phyloP scores from a whole-genome alignment of 1,284 basidiomycete genomes.

The Bothia castanella region DNA sequence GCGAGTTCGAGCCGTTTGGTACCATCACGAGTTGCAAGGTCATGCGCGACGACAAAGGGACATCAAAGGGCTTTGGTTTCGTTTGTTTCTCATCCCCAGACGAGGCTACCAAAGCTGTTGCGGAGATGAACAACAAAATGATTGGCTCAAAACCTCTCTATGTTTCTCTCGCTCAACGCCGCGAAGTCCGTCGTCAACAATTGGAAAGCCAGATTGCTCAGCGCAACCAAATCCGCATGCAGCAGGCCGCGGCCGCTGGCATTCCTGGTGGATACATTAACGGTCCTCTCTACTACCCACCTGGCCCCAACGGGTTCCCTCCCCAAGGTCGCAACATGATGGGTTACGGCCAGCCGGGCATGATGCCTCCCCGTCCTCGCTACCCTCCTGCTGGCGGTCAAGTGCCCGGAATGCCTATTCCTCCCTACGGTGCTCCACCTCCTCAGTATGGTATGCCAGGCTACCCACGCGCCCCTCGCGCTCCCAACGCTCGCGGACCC shows the following conservation, averaged over 20 bases:
- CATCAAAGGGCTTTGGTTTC: constrained; percentile 96
- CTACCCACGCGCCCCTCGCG: constrained; percentile 54
- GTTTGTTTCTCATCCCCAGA: constrained; percentile 99
- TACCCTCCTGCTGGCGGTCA: constrained; percentile 70
- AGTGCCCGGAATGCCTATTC: constrained; percentile 71
- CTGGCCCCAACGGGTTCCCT: constrained; percentile 76
- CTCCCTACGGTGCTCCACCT: constrained; percentile 66
- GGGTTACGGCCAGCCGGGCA: constrained; percentile 77
- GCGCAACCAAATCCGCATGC: constrained; percentile 92
- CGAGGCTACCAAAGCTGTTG: constrained; percentile 98
- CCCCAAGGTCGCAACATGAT: constrained; percentile 80
- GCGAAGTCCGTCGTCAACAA: constrained; percentile 97
- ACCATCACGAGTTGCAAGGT: constrained; percentile 98
- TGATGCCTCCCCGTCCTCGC: constrained; percentile 84
- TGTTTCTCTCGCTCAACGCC: constrained; percentile 97
- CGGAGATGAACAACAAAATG: constrained; percentile 99
- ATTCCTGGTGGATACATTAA: constrained; percentile 81
- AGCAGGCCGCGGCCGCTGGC: constrained; percentile 86
- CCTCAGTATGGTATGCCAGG: constrained; percentile 62
- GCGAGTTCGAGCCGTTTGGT: constrained; percentile 96
- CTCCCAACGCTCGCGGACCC: constrained; percentile 54
- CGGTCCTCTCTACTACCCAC: constrained; percentile 85
- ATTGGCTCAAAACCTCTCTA: constrained; percentile 98
- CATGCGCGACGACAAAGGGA: constrained; percentile 94
- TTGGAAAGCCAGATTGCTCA: constrained; percentile 98